Evolutionary conservation across 352 stramenopile species (phyloP), one percentile per base, ranked within the genome.

Genomic region (Phytophthora pinifolia): DNA sequence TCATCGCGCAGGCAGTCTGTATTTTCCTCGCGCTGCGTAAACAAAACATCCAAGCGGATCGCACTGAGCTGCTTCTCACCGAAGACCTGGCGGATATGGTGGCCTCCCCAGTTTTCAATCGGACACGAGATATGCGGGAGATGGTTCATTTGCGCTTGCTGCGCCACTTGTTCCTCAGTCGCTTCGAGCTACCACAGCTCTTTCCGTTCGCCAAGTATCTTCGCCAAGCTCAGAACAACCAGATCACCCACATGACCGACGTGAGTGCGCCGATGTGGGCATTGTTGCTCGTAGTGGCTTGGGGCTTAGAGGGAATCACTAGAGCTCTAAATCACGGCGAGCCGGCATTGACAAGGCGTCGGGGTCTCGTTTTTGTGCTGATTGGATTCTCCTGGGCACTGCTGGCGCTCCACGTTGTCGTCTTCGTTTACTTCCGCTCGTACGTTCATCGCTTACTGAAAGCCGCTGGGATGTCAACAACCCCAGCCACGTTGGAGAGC

Each of bases 211-310:
- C 71, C 57, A 89, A 89, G 59, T 89, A 89, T 50, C 39, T 89
- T 9, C 65, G 74, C 6, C 72, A 85, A 22, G 75, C 74, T 13
- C 79, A 88, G 44, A 76, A 86, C 49, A 88, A 81, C 62, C 75
- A 90, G 63, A 86, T 90, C 61, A 79, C 64, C 13, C 72, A 90
- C 50, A 78, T 90, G 65, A 85, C 83, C 17, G 77, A 90, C 9
- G 76, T 90, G 15, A 34, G 79, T 43, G 65, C 83, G 25, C 70
- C 72, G 14, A 84, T 75, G 55, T 90, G 72, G 75, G 44, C 67
- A 10, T 20, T 86, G 7, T 59, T 86, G 10, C 55, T 86, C 0
- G 38, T 32, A 1, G 55, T 81, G 27, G 70, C 67, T 4, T 86
- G 73, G 67, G 37, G 43, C 1, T 42, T 86, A 45, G 59, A 77